Evolutionary conservation across 805 yeast genomes (phyloP), one percentile per base, ranked within the genome.

Genomic region (Saturnispora gosingensis): DNA sequence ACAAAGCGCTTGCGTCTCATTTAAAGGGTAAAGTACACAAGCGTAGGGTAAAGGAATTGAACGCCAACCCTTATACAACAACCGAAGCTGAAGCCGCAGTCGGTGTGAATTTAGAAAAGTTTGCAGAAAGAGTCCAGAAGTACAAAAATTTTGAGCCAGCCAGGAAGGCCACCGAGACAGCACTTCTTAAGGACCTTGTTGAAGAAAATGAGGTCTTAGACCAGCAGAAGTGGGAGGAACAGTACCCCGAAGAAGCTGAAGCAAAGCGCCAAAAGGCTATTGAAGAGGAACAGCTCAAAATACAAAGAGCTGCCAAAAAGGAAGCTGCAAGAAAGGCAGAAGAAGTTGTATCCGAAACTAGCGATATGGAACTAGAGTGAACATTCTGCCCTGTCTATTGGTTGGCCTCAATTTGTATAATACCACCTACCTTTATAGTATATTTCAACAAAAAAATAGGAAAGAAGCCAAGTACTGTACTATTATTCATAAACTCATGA

Each of bases 71-170:
- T 8, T 91, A 91, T 64, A 82, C 97, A 4, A 83, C 80, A 51
- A 79, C 85, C 54, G 98, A 91, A 63, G 83, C 95, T 39, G 89
- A 88, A 61, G 96, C 97, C 32, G 97, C 96, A 2, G 78, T 85
- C 0, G 98, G 98, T 3, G 71, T 76, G 16, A 83, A 88, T 64
- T 71, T 91, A 61, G 74, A 75, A 48, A 83, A 78, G 65, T 90
- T 81, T 65, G 64, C 83, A 60, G 72, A 74, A 49, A 73, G 79
- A 48, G 90, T 84, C 20, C 83, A 83, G 54, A 70, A 76, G 54
- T 80, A 82, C 60, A 71, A 69, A 61, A 63, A 72, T 32, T 69
- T 74, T 46, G 81, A 80, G 51, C 73, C 75, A 18, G 77, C 73
- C 50, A 71, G 75, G 55, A 61, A 64, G 48, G 63, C 60, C 28